phyloP scores from a whole-genome alignment of 2,329 filamentous ascomycete species.

The Chrysosporium queenslandicum region DNA sequence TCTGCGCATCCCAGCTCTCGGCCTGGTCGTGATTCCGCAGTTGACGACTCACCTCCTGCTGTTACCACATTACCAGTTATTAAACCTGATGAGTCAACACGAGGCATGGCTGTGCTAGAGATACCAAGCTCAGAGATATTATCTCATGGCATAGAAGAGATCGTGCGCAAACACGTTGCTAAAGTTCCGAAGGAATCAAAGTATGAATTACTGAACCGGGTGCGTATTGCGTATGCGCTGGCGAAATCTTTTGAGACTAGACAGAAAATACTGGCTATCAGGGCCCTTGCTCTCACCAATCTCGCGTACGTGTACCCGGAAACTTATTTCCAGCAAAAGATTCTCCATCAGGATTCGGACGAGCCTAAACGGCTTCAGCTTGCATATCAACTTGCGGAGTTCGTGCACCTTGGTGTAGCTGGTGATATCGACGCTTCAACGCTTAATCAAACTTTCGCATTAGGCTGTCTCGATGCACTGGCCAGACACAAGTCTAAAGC shows the following conservation, averaged over 20 bases:
- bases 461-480: constrained; percentile 76
- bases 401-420: constrained; percentile 73
- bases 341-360: constrained; percentile 78
- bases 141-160: constrained; percentile 29
- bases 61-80: constrained; percentile 31
- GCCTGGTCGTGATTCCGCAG: constrained; percentile 38
- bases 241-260: constrained; percentile 54
- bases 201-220: constrained; percentile 75
- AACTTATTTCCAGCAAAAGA: constrained; percentile 69
- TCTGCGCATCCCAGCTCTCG: constrained; percentile 47
- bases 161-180: constrained; percentile 38
- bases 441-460: constrained; percentile 69
- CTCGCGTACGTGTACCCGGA: constrained; percentile 83
- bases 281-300: constrained; percentile 80
- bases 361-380: constrained; percentile 82
- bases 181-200: constrained; percentile 62
- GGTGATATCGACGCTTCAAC: constrained; percentile 58
- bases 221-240: constrained; percentile 76
- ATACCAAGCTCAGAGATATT: constrained; percentile 46
- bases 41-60: constrained; percentile 44
- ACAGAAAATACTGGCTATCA: constrained; percentile 66
- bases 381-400: constrained; percentile 80
- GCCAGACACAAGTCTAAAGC: constrained; percentile 66
- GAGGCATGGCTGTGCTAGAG: constrained; percentile 50
- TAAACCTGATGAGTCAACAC: constrained; percentile 30